Evolutionary conservation across 2,329 filamentous ascomycete genomes (phyloP), one percentile per base, ranked within the genome.

Genomic region (Myriosclerotinia scirpicola): DNA sequence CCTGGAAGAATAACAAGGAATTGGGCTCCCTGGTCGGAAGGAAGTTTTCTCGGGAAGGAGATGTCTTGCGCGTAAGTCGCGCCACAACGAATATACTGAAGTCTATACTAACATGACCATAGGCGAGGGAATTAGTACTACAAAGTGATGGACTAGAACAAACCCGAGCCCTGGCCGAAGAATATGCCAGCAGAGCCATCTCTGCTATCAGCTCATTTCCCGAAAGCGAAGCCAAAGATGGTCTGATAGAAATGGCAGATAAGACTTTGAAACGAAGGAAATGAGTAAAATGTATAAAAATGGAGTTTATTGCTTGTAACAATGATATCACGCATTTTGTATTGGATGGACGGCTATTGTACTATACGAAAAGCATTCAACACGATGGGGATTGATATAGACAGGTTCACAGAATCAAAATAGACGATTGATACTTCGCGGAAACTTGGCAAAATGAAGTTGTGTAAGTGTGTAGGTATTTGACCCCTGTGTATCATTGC

Each of bases 151-250:
- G 95, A 22, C 88, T 99, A 56, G 91, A 97, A 77, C 92, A 97
- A 79, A 99, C 95, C 1, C 87, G 93, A 72, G 91, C 90, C 9
- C 83, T 99, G 40, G 95, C 95, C 1, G 90, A 96, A 76, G 91
- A 96, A 74, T 99, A 97, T 77, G 89, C 90, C 50, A 90, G 95
- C 75, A 91, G 91, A 76, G 95, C 95, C 38, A 90, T 96, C 68
- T 84, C 87, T 6, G 91, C 93, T n/a, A 91, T 99, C 74, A 84
- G 85, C 70, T 80, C 82, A 55, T 97, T 99, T 78, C 95, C 95
- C 8, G 89, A 93, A n/a, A 94, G 93, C 77, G 94, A 98, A 71
- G 95, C 95, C 67, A 98, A 97, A 81, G 86, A 90, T 40, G 94
- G 94, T 0, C 82, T 99, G 52, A 82, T 97, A 55, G 92, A 97